Conservation (phyloP, 2,329 filamentous ascomycete species). For the Botrytis porri region DNA sequence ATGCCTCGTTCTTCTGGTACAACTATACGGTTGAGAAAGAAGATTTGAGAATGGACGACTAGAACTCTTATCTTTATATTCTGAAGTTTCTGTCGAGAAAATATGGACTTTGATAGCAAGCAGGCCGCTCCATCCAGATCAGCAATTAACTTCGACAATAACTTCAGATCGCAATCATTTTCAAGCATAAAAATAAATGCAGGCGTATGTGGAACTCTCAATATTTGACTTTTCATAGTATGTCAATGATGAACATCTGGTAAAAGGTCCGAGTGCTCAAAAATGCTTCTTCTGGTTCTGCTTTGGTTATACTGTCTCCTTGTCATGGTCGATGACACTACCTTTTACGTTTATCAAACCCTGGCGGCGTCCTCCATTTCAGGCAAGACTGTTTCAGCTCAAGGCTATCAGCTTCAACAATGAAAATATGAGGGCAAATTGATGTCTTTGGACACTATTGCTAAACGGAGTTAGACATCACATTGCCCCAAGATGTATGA, state of each 20-base stretch:
- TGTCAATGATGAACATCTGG: conserved; percentile 55
- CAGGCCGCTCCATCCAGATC: not conserved
- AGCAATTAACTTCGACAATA: not conserved
- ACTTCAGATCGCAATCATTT: not conserved
- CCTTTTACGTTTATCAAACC: conserved; percentile 20
- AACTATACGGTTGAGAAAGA: not conserved
- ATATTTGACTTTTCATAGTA: conserved; percentile 4
- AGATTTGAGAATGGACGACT: not conserved
- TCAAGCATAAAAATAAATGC: conserved; percentile 5
- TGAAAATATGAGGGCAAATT: conserved; percentile 35
- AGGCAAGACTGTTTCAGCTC: conserved; percentile 36
- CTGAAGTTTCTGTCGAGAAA: not conserved
- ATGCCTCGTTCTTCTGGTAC: not conserved
- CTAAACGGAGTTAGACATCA: conserved; percentile 53
- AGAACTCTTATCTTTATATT: not conserved
- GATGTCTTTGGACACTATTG: conserved; percentile 40
- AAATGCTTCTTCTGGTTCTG: conserved; percentile 46
- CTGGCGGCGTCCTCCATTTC: conserved; percentile 31
- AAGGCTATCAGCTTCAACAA: conserved; percentile 32
- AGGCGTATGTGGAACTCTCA: conserved; percentile 19
- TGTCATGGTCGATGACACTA: conserved; percentile 31
- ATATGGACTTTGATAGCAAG: conserved; percentile 8
- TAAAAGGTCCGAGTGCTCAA: conserved; percentile 62
- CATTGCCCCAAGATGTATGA: conserved; percentile 46
- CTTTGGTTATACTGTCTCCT: conserved; percentile 27